Base-by-base conservation (phyloP, 768 basidiomycete genomes). In the Mycena filopes region DNA sequence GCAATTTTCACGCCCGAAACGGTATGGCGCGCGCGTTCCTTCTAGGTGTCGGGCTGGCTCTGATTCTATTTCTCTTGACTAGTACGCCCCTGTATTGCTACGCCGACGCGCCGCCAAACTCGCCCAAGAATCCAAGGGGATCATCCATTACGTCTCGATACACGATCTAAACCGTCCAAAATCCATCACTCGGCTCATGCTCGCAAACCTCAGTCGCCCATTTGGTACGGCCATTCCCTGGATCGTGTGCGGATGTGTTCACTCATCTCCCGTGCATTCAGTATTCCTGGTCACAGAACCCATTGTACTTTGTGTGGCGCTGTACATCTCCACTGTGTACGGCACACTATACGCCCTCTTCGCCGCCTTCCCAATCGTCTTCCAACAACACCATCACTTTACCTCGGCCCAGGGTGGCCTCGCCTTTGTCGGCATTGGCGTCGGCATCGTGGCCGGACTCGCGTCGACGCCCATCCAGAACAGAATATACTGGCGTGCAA, bases 331-430 rank as follows among this genome's bases (percentile, higher is more conserved):
- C 16, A 82, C 90, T 56, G 81, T 86, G 20, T 89, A 91, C 69
- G 85, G 87, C 28, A 87, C 82, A 3, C 81, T 90, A 1, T 90
- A 90, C 72, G 85, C 87, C 16, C 80, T 88, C 65, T 89, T 91
- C 75, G 83, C 87, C 12, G 88, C 85, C 9, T 88, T 84, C 72
- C 87, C 86, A 12, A 85, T 87, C 63, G 82, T 88, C 13, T 87
- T 88, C 75, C 82, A 86, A 69, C 75, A 82, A 15, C 83, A 84
- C 69, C 80, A 83, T 18, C 78, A 80, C 36, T 88, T 87, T 71
- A 80, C 82, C 18, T 78, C 86, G 11, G 87, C 86, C 1, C 74
- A 86, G 69, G 81, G 83, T 25, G 87, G 88, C 8, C 81, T 90
- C 15, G 85, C 89, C 0, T 91, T 90, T 74, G 79, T 88, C 48